Evolutionary conservation across 2,329 filamentous ascomycete genomes (phyloP).

Genomic region (Phialemoniopsis sp.): DNA sequence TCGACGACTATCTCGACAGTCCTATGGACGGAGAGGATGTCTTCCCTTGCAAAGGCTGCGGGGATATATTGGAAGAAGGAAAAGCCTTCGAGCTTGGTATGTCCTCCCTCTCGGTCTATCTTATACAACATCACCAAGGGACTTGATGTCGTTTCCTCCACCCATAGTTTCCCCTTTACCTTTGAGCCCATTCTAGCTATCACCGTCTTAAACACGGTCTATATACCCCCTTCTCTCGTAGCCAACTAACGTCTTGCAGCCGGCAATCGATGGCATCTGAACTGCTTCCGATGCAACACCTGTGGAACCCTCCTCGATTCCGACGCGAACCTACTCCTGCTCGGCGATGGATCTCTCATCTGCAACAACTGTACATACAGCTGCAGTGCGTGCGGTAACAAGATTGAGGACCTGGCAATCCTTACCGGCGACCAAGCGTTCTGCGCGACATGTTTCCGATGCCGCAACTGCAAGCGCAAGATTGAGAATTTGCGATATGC

Average conservation of each 20-base stretch:
- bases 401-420: slow-evolving; percentile 97
- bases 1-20: slow-evolving; percentile 60
- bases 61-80: slow-evolving; percentile 96
- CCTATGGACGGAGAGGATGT: slow-evolving; percentile 76
- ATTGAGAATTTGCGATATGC: slow-evolving; percentile 98
- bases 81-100: slow-evolving; percentile 96
- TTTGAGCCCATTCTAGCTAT: too few species aligned
- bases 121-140: too few species aligned
- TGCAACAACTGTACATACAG: slow-evolving; percentile 99
- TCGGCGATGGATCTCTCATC: slow-evolving; percentile 95
- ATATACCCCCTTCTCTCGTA: too few species aligned
- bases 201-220: too few species aligned
- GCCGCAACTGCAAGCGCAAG: slow-evolving; percentile 96
- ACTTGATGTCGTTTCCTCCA: too few species aligned
- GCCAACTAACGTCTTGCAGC: slow-evolving; percentile 47
- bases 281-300: slow-evolving; percentile 97
- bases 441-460: slow-evolving; percentile 94
- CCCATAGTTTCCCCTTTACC: too few species aligned
- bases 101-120: slow-evolving; percentile 18
- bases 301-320: slow-evolving; percentile 96
- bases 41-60: slow-evolving; percentile 89
- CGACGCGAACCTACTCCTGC: slow-evolving; percentile 92
- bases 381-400: slow-evolving; percentile 93
- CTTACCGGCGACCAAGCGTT: slow-evolving; percentile 97
- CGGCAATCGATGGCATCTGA: slow-evolving; percentile 96